Conservation (phyloP, 306 rosid species). For the Psophocarpus tetragonolobus region DNA sequence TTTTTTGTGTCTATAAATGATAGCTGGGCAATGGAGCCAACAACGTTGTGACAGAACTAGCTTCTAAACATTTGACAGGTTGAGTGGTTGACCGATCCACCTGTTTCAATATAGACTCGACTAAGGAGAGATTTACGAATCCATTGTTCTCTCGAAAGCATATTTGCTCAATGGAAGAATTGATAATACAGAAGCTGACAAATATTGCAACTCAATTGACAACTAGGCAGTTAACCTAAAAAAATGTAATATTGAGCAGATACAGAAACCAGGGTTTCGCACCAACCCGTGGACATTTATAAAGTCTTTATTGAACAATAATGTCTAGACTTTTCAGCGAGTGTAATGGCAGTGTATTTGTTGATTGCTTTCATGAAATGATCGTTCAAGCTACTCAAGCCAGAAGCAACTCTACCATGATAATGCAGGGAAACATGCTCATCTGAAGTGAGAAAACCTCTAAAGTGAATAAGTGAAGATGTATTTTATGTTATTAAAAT, state of each 20-base stretch:
- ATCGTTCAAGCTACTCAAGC: constrained; percentile 17
- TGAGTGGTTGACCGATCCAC: neutral
- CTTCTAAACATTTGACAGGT: neutral
- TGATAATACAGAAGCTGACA: neutral
- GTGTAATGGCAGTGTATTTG: constrained; percentile 7
- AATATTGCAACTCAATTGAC: neutral
- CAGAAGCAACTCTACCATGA: constrained; percentile 23
- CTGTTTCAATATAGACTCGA: neutral
- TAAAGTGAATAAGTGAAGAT: neutral
- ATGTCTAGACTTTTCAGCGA: constrained; percentile 6
- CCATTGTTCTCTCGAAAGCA: neutral
- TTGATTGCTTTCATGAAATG: constrained; percentile 27
- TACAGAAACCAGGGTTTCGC: neutral
- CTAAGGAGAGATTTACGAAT: neutral
- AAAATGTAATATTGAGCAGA: neutral
- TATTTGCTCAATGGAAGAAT: neutral
- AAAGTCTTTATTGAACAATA: neutral
- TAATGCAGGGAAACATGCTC: neutral
- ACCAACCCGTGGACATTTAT: neutral
- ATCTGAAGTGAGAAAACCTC: neutral
- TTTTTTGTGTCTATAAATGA: too few species aligned
- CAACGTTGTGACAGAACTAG: neutral
- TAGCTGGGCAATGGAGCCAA: too few species aligned
- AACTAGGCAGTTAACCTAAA: neutral
- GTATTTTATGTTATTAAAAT: neutral